Evolutionary conservation across 371 early-diverging fungal genomes (phyloP), one percentile per base, ranked within the genome.

Genomic region (Fennellomyces sp.): DNA sequence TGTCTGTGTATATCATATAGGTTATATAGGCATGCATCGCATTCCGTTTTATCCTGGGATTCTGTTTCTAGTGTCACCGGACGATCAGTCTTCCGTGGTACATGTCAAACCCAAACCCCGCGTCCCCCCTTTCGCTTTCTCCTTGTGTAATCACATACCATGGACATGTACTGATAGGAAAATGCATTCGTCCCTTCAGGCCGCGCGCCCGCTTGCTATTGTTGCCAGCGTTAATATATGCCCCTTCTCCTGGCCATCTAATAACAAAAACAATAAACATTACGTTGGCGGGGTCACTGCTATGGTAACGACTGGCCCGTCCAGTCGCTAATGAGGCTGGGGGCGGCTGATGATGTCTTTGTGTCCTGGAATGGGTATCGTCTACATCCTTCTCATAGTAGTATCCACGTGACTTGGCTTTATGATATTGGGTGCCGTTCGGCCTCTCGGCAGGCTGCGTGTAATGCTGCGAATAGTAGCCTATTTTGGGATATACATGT

Each of bases 21-120:
- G 83, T 73, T 52, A 82, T 82, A 57, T 82, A 82, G 29, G 83
- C 81, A 70, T 82, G 83, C 73, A 77, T 75, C 8, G 83, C 83
- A 73, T 82, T 82, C 41, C 79, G 66, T 60, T 82, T 82, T 39
- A 80, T 73, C 62, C 73, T 76, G 42, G 81, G 81, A 65, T 80
- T 76, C 58, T 80, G 70, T 61, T 78, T 80, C 81, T 81, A 65
- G 35, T 33, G 35, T 8, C 13, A 33, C 35, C 35, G 13, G 13
- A 13, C 35, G 35, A 33, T 33, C 35, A 6, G 13, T 33, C 13
- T 33, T 13, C 35, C 35, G 35, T 33, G 13, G 35, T 33, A 33
- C 35, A 33, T 33, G 45, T 55, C 39, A 55, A 39, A 36, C 15
- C 49, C 33, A 45, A 45, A 21, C 45, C 45, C n/a, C n/a, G 23